phyloP scores from a whole-genome alignment of 345 rosid species.

The Pistacia vera region DNA sequence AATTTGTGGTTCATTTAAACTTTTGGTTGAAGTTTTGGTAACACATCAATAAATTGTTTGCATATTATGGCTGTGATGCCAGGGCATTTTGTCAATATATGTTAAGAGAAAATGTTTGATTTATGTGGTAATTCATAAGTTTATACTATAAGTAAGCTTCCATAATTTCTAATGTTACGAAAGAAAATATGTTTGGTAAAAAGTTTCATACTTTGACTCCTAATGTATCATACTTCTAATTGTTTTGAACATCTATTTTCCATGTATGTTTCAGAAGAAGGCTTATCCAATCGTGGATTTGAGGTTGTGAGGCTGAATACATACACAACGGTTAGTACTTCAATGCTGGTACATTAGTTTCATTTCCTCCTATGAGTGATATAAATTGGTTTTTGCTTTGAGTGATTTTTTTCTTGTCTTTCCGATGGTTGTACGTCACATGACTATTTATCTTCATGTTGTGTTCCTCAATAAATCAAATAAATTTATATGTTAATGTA shows the following conservation, averaged over 20 bases:
- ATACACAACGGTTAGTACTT: conserved; percentile 80
- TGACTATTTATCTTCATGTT: background rate
- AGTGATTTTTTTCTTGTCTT: background rate
- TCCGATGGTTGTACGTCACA: background rate
- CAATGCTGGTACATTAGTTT: background rate
- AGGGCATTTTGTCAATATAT: too few relatives aligned
- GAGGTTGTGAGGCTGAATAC: conserved; percentile 89
- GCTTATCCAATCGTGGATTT: conserved; percentile 83
- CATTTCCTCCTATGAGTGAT: background rate
- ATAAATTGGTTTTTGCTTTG: background rate
- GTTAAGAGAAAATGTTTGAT: background rate
- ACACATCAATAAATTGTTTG: background rate
- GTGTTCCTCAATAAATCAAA: conserved; percentile 9
- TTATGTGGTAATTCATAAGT: background rate
- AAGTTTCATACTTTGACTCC: background rate
- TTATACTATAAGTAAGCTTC: background rate
- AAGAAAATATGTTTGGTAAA: background rate
- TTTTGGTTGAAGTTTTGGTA: background rate
- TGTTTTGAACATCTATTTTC: conserved; percentile 14
- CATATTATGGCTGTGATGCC: background rate
- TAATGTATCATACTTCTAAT: background rate
- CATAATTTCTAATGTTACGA: background rate
- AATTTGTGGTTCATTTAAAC: background rate
- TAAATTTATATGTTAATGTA: background rate
- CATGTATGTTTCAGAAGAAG: conserved; percentile 67